Conservation (phyloP, 2,329 filamentous ascomycete genomes). For the Sclerotinia borealis region DNA sequence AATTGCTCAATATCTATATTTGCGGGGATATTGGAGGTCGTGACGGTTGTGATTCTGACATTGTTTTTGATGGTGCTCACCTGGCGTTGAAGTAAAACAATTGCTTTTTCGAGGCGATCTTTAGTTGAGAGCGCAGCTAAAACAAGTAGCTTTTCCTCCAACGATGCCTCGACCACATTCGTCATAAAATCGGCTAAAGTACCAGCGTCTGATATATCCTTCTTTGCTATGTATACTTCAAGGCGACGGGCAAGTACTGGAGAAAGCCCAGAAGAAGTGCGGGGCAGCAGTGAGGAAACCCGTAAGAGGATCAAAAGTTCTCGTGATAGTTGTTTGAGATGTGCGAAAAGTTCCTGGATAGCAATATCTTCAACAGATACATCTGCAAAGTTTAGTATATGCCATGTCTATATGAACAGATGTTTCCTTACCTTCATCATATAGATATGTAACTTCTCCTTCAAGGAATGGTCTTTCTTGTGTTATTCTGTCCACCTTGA, state of each 20-base stretch:
- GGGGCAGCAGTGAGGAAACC: constrained; percentile 76
- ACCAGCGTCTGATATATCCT: constrained; percentile 76
- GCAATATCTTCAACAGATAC: constrained; percentile 50
- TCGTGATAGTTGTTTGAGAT: constrained; percentile 76
- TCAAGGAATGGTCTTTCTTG: constrained; percentile 84
- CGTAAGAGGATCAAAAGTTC: constrained; percentile 82
- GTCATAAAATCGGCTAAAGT: constrained; percentile 93
- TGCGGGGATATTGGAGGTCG: constrained; percentile 57
- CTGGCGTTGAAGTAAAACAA: constrained; percentile 77
- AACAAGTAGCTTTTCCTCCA: constrained; percentile 86
- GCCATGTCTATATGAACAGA: background rate
- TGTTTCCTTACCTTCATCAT: constrained; percentile 55
- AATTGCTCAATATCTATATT: constrained; percentile 51
- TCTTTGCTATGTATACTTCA: constrained; percentile 79
- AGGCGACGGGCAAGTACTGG: constrained; percentile 81
- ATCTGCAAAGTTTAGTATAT: constrained; percentile 22
- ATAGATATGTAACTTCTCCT: constrained; percentile 65
- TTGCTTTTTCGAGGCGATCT: constrained; percentile 71
- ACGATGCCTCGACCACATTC: constrained; percentile 78
- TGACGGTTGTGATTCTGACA: constrained; percentile 76
- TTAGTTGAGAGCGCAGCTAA: constrained; percentile 75
- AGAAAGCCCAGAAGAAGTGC: constrained; percentile 62
- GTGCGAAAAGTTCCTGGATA: constrained; percentile 65
- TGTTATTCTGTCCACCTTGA: constrained; percentile 66
- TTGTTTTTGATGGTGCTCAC: constrained; percentile 79